Conservation (phyloP, 176 grass and related monocot genomes). For the Dactylis glomerata region DNA sequence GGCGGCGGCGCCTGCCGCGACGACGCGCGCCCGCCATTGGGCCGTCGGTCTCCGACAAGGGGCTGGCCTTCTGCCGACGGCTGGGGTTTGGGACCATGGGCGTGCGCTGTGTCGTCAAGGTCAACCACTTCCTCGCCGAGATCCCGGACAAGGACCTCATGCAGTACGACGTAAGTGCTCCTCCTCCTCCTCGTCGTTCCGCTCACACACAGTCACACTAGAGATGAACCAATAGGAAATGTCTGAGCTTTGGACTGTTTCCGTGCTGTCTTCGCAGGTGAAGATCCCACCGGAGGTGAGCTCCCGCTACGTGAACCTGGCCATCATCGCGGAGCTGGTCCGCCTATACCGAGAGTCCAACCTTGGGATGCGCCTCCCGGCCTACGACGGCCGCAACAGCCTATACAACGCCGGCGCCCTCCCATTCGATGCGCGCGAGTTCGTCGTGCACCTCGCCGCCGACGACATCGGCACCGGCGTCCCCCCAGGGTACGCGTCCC, state of each 20-base stretch:
- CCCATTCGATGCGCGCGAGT: constrained; percentile 81
- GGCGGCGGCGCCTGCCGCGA: no score
- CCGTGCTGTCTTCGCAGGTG: constrained; percentile 40
- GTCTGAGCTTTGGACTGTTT: background rate
- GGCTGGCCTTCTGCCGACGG: constrained; percentile 61
- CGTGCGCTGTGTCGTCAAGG: constrained; percentile 77
- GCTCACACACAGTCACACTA: no score
- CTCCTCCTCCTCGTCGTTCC: background rate
- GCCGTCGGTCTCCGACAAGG: constrained; percentile 60
- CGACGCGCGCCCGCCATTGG: constrained; percentile 37
- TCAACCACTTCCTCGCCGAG: no score
- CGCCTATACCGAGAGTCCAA: constrained; percentile 69
- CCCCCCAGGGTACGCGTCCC: constrained; percentile 44
- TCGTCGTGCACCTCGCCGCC: constrained; percentile 68
- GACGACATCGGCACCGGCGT: constrained; percentile 62
- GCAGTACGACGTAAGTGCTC: no score
- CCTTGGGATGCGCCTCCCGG: no score
- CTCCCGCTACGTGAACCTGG: constrained; percentile 72
- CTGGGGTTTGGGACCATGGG: constrained; percentile 86
- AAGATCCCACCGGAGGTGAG: constrained; percentile 85
- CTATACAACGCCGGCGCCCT: constrained; percentile 77
- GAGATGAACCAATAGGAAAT: constrained; percentile 2
- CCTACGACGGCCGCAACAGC: constrained; percentile 92
- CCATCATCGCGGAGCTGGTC: constrained; percentile 74
- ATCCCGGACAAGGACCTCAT: no score